Evolutionary conservation across 768 basidiomycete genomes (phyloP).

Genomic region (Floccularia luteovirens): DNA sequence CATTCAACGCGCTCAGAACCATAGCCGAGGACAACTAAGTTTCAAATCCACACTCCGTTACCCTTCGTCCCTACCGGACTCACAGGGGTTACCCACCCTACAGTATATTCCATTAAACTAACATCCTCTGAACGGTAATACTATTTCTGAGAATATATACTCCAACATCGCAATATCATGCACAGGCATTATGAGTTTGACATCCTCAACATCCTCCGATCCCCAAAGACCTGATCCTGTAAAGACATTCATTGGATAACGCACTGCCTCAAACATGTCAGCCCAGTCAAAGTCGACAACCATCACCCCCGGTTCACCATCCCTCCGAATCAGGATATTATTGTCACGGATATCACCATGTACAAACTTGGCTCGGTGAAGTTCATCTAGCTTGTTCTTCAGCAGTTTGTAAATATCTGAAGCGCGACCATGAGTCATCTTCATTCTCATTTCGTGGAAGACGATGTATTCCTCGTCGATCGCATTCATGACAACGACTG

Average conservation of each 20-base stretch:
- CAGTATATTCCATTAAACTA: too few relatives aligned
- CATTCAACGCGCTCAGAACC: too few relatives aligned
- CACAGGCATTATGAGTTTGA: not conserved
- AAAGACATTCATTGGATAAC: constrained; percentile 11
- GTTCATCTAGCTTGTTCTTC: not conserved
- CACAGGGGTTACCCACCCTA: too few relatives aligned
- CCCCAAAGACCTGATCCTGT: not conserved
- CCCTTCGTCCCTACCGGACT: too few relatives aligned
- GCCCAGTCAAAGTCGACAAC: constrained; percentile 21
- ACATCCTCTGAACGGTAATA: too few relatives aligned
- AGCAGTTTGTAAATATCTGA: too few relatives aligned
- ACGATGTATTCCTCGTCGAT: not conserved
- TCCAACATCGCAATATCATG: not conserved
- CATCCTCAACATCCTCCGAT: not conserved
- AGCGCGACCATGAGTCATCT: not conserved
- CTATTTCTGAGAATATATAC: not conserved
- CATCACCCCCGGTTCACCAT: constrained; percentile 6
- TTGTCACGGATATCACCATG: constrained; percentile 15
- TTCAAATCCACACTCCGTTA: too few relatives aligned
- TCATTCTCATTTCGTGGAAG: not conserved
- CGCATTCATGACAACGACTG: not conserved
- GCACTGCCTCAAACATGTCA: constrained; percentile 9
- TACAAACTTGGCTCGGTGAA: constrained; percentile 10
- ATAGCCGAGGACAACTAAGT: too few relatives aligned
- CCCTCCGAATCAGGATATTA: constrained; percentile 14